phyloP scores from a whole-genome alignment of 768 basidiomycete species.

The Agaricus subrufescens region DNA sequence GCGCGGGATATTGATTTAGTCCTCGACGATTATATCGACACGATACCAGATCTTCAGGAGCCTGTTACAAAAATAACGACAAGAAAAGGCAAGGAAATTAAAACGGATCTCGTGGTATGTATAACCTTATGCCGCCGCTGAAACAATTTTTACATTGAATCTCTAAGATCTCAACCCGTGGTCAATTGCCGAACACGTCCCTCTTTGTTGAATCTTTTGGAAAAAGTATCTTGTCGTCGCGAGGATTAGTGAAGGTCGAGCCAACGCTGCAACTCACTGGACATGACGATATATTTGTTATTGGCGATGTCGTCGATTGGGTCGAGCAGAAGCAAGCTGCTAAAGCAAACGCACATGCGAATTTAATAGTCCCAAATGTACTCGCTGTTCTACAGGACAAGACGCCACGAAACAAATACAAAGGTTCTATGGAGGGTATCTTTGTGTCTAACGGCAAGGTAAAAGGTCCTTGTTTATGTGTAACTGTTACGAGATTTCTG shows the following conservation, averaged over 20 bases:
- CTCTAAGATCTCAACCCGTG: constrained; percentile 23
- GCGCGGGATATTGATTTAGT: constrained; percentile 41
- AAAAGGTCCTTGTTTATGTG: background rate
- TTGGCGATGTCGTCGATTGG: constrained; percentile 19
- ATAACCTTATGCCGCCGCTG: background rate
- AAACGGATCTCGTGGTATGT: constrained; percentile 52
- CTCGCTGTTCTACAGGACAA: constrained; percentile 13
- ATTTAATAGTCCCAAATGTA: constrained; percentile 10
- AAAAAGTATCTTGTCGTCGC: constrained; percentile 21
- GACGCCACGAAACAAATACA: constrained; percentile 8
- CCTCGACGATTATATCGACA: constrained; percentile 48
- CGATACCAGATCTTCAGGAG: constrained; percentile 27
- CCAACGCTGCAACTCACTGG: constrained; percentile 28
- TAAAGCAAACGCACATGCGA: constrained; percentile 15
- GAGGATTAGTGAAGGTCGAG: constrained; percentile 39
- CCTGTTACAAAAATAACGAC: constrained; percentile 34
- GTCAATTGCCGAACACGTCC: constrained; percentile 38
- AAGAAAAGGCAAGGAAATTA: constrained; percentile 35
- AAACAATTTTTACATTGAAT: background rate
- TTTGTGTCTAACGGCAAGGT: constrained; percentile 13
- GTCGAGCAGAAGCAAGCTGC: constrained; percentile 16
- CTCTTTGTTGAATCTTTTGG: constrained; percentile 38
- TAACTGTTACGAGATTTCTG: background rate
- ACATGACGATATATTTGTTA: constrained; percentile 18
- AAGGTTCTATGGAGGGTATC: constrained; percentile 10